A percentile compares a stretch with the other conserved stretches of the same genome.
Conservation (phyloP, 352 stramenopile species). For the Phytopythium litorale region DNA sequence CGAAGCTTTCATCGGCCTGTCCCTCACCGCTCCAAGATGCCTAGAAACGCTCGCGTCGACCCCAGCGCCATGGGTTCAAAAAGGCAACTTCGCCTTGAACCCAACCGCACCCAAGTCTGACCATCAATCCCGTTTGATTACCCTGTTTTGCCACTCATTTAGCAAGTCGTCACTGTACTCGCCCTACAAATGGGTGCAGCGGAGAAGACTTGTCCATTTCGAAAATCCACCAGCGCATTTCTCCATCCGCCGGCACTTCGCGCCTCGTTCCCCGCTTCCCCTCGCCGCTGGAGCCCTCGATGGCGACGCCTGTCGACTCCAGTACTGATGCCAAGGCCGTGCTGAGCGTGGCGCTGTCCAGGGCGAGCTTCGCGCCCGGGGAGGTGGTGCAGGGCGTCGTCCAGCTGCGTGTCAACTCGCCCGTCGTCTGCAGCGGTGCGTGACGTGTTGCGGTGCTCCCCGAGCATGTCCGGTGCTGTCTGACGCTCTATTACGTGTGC, state of each 20-base stretch:
- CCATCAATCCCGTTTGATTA: neutral
- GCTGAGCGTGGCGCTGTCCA: conserved; percentile 20
- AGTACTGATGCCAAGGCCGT: conserved; percentile 20
- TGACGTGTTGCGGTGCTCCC: neutral
- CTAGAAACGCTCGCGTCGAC: no score
- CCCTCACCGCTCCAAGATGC: no score
- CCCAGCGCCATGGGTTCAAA: no score
- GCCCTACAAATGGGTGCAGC: neutral
- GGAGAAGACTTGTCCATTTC: neutral
- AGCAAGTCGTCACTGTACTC: neutral
- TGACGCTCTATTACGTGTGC: neutral
- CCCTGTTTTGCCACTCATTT: neutral
- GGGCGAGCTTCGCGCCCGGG: conserved; percentile 21
- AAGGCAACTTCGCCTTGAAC: no score
- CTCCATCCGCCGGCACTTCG: no score
- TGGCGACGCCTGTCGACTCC: neutral
- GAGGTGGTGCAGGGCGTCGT: conserved; percentile 25
- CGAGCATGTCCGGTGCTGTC: neutral
- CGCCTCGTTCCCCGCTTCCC: neutral
- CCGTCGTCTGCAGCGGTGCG: conserved; percentile 28
- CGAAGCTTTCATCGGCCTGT: no score
- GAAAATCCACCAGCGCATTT: neutral
- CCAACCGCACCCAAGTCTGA: neutral
- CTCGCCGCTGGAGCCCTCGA: neutral
- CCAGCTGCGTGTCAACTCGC: conserved; percentile 20